These are phyloP conservation scores for Panicum hallii DNA, from an alignment of 202 grass and related monocot species.

Conservation along the genomic window DNA sequence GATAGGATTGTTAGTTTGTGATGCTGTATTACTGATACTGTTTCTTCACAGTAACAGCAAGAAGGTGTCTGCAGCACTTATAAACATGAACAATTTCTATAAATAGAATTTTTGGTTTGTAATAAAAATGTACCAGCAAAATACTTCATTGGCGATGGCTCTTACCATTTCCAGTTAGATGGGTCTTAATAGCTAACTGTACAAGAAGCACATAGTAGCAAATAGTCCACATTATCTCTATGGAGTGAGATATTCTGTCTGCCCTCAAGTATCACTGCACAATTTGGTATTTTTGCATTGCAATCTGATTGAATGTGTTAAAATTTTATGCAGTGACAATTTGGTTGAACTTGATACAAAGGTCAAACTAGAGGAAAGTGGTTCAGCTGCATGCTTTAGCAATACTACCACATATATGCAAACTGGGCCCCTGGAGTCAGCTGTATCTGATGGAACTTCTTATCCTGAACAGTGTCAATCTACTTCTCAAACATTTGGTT, in stretches of 20 bases:
- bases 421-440: slow-evolving; percentile 32
- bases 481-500: slow-evolving; percentile 55
- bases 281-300: slow-evolving; percentile 41
- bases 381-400: slow-evolving; percentile 43
- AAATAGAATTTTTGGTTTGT: slow-evolving; percentile 4
- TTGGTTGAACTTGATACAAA: slow-evolving; percentile 34
- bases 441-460: slow-evolving; percentile 55
- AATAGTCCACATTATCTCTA: neutral
- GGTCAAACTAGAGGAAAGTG: slow-evolving; percentile 44
- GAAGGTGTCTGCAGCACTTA: slow-evolving; percentile 32
- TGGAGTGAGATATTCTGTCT: slow-evolving; percentile 16
- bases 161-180: slow-evolving; percentile 29
- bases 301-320: slow-evolving; percentile 38
- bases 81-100: neutral
- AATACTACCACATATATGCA: slow-evolving; percentile 39
- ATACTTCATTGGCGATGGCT: neutral
- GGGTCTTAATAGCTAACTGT: slow-evolving; percentile 5
- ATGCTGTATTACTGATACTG: slow-evolving; percentile 14
- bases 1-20: slow-evolving; percentile 23
- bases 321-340: slow-evolving; percentile 53
- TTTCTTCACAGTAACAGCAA: slow-evolving; percentile 24
- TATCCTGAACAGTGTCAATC: slow-evolving; percentile 52
- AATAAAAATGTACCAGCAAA: neutral
- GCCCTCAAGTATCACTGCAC: slow-evolving; percentile 3
- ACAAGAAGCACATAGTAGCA: slow-evolving; percentile 13